These are phyloP conservation scores for Borovskyia barvae DNA, from an alignment of 208 protist species.

Conservation along the genomic window DNA sequence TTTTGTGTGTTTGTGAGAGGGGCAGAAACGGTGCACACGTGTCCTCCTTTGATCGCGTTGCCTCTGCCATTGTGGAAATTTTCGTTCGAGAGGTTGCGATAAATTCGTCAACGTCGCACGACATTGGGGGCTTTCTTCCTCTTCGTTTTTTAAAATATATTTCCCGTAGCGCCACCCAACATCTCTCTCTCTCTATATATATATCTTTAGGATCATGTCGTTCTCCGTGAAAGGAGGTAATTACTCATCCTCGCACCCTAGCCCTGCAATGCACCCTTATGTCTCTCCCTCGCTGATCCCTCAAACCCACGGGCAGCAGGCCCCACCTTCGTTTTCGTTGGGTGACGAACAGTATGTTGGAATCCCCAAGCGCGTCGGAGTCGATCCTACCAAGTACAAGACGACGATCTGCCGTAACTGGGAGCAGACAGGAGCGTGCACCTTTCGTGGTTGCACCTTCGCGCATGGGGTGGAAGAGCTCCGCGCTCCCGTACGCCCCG, in stretches of 20 bases:
- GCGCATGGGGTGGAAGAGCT: conserved; percentile 84
- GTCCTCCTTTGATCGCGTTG: too few species aligned
- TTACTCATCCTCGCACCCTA: conserved; percentile 46
- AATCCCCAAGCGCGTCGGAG: conserved; percentile 48
- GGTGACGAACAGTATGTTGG: conserved; percentile 35
- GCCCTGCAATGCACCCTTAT: conserved; percentile 42
- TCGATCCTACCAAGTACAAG: conserved; percentile 81
- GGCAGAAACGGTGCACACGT: too few species aligned
- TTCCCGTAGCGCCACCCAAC: too few species aligned
- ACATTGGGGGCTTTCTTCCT: too few species aligned
- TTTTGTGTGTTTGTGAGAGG: conserved; percentile 5
- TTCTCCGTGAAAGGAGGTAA: conserved; percentile 65
- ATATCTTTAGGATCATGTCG: conserved; percentile 49
- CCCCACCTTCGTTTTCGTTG: conserved; percentile 53
- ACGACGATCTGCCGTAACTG: conserved; percentile 87
- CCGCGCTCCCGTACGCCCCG: conserved; percentile 40
- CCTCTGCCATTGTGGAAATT: too few species aligned
- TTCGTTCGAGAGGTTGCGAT: too few species aligned
- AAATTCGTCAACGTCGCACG: too few species aligned
- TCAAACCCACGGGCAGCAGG: conserved; percentile 37
- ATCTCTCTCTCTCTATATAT: too few species aligned
- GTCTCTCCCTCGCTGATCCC: conserved; percentile 33
- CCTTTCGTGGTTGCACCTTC: conserved; percentile 79
- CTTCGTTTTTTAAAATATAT: too few species aligned
- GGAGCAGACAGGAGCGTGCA: conserved; percentile 61